Conservation (phyloP, 208 protist species). For the Herpetomonas samuelpessoai region DNA sequence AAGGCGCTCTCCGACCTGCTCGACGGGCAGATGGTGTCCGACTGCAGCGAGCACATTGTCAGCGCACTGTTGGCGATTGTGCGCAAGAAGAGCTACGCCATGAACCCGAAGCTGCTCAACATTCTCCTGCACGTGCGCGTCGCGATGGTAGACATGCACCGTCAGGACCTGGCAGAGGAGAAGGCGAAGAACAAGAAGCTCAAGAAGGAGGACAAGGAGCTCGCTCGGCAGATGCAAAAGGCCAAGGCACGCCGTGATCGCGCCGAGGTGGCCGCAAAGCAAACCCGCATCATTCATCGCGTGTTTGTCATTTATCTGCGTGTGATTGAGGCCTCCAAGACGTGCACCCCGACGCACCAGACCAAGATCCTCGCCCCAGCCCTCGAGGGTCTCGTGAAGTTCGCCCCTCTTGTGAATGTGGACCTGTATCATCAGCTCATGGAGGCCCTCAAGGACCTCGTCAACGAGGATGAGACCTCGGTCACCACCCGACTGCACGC, state of each 20-base stretch:
- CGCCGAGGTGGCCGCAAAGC: constrained; percentile 82
- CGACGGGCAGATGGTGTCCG: constrained; percentile 85
- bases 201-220: constrained; percentile 91
- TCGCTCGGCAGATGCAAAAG: constrained; percentile 90
- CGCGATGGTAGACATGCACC: constrained; percentile 90
- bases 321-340: constrained; percentile 82
- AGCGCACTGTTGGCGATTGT: constrained; percentile 83
- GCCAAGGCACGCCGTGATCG: constrained; percentile 85
- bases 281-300: constrained; percentile 86
- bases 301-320: constrained; percentile 92
- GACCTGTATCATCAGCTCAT: constrained; percentile 90
- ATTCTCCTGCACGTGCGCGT: constrained; percentile 90
- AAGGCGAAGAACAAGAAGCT: constrained; percentile 90
- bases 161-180: constrained; percentile 85
- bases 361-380: constrained; percentile 88
- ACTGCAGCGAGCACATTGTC: constrained; percentile 82
- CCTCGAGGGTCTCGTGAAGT: constrained; percentile 89
- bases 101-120: constrained; percentile 90
- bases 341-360: constrained; percentile 79
- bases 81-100: constrained; percentile 87
- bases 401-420: constrained; percentile 88
- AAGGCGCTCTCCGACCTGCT: constrained; percentile 77
- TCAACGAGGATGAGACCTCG: constrained; percentile 71
- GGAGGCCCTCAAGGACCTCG: constrained; percentile 84
- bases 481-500: constrained; percentile 89